phyloP scores from a whole-genome alignment of 371 early-diverging fungal species.

The Rhizomucor miehei region DNA sequence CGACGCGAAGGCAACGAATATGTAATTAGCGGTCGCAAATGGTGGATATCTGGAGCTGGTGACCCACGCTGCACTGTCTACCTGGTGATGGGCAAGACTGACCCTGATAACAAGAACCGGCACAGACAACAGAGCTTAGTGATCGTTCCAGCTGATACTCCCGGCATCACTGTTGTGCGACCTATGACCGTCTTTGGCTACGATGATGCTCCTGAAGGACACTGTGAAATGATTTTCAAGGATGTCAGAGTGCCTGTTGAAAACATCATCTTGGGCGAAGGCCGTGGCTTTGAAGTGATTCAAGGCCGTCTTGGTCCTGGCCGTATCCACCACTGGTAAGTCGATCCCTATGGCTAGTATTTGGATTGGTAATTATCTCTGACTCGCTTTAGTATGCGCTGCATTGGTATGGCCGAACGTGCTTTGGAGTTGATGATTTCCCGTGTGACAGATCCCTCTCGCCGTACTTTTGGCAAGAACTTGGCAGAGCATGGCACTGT shows the following conservation, averaged over 20 bases:
- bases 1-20: conserved; percentile 67
- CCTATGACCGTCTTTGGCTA: conserved; percentile 91
- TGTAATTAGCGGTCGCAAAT: conserved; percentile 91
- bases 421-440: conserved; percentile 81
- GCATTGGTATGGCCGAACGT: conserved; percentile 93
- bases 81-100: conserved; percentile 87
- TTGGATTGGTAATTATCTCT: conserved; percentile 2
- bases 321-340: conserved; percentile 68
- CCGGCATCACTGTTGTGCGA: conserved; percentile 82
- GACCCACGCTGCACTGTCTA: conserved; percentile 90
- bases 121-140: conserved; percentile 90
- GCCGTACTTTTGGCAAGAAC: conserved; percentile 83
- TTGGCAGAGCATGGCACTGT: conserved; percentile 82
- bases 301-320: conserved; percentile 96
- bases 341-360: too few species aligned
- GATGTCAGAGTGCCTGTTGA: conserved; percentile 86
- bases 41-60: conserved; percentile 96
- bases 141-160: conserved; percentile 85
- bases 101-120: conserved; percentile 62
- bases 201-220: conserved; percentile 95
- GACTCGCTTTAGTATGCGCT: conserved; percentile 88
- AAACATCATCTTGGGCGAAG: conserved; percentile 91
- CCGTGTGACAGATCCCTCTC: conserved; percentile 81
- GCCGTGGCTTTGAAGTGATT: conserved; percentile 95
- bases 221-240: conserved; percentile 89